These are phyloP conservation scores for Geosmithia flava DNA, from an alignment of 2,329 filamentous ascomycete genomes.

Conservation along the genomic window DNA sequence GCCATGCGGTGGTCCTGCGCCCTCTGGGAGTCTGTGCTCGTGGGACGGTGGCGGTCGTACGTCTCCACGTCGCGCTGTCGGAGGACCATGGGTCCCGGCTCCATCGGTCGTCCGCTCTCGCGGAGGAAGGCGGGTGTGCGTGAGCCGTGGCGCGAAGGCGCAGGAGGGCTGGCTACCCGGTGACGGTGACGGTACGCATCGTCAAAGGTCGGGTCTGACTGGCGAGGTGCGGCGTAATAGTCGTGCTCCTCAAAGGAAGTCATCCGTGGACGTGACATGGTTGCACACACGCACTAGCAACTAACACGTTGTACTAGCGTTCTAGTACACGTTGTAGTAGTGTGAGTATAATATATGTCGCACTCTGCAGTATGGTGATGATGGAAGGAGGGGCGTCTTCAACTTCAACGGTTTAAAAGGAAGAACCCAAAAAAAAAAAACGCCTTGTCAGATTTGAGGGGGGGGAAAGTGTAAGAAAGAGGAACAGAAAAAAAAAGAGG, in stretches of 20 bases:
- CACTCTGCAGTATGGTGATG: too few species aligned
- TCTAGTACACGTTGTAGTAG: too few species aligned
- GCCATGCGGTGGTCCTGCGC: not conserved
- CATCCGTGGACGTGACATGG: slow-evolving; percentile 13
- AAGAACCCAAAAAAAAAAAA: too few species aligned
- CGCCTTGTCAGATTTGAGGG: too few species aligned
- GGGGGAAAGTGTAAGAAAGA: too few species aligned
- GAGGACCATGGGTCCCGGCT: slow-evolving; percentile 40
- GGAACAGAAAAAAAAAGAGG: too few species aligned
- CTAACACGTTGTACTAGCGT: too few species aligned
- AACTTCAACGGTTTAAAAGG: too few species aligned
- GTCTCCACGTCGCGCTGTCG: slow-evolving; percentile 43
- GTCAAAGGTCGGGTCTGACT: slow-evolving; percentile 17
- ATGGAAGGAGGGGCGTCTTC: too few species aligned
- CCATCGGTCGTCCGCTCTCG: slow-evolving; percentile 32
- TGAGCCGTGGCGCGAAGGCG: slow-evolving; percentile 15
- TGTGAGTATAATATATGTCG: too few species aligned
- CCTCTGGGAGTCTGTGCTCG: slow-evolving; percentile 4
- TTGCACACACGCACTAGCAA: too few species aligned
- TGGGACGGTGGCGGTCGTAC: slow-evolving; percentile 34
- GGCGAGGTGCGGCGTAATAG: slow-evolving; percentile 21
- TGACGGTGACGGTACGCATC: slow-evolving; percentile 8
- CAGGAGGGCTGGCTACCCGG: slow-evolving; percentile 15
- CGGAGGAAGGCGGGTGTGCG: slow-evolving; percentile 35
- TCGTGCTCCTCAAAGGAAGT: slow-evolving; percentile 35